These are phyloP conservation scores for Venturia effusa DNA, from an alignment of 2,329 filamentous ascomycete genomes.

Conservation along the genomic window DNA sequence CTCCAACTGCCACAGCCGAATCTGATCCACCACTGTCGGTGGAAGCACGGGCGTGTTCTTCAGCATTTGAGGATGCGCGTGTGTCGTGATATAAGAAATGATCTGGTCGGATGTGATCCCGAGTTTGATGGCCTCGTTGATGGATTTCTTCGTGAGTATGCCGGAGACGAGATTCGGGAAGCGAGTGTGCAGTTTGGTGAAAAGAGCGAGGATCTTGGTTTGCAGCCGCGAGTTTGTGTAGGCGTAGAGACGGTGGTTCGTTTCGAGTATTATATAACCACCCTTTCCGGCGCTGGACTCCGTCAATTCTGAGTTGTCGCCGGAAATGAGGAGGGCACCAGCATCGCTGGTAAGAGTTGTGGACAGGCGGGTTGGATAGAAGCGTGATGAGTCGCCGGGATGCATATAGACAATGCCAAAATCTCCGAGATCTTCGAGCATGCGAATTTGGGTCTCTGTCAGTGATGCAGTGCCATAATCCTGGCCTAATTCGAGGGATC, in stretches of 20 bases:
- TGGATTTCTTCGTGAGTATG: conserved; percentile 77
- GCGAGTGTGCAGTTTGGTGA: conserved; percentile 76
- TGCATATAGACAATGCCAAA: conserved; percentile 80
- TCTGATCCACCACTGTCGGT: conserved; percentile 94
- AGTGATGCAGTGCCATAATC: conserved; percentile 82
- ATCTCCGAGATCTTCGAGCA: conserved; percentile 82
- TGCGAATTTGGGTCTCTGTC: conserved; percentile 69
- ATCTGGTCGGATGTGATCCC: conserved; percentile 95
- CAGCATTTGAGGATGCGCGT: conserved; percentile 91
- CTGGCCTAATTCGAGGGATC: conserved; percentile 81
- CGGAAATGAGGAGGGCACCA: conserved; percentile 56
- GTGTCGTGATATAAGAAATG: conserved; percentile 80
- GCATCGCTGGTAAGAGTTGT: conserved; percentile 81
- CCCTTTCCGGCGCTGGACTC: conserved; percentile 24
- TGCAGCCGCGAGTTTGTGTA: conserved; percentile 92
- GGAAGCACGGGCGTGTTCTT: conserved; percentile 69
- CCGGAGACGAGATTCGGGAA: conserved; percentile 93
- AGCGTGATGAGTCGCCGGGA: conserved; percentile 34
- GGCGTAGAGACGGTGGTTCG: conserved; percentile 94
- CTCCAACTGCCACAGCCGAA: conserved; percentile 93
- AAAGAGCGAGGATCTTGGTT: conserved; percentile 86
- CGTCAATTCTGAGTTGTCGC: conserved; percentile 30
- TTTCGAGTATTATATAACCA: conserved; percentile 92
- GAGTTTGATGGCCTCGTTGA: conserved; percentile 74
- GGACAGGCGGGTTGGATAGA: conserved; percentile 87